These are phyloP conservation scores for Didymellaceae sp. DNA, from an alignment of 2,329 filamentous ascomycete genomes.

Conservation along the genomic window DNA sequence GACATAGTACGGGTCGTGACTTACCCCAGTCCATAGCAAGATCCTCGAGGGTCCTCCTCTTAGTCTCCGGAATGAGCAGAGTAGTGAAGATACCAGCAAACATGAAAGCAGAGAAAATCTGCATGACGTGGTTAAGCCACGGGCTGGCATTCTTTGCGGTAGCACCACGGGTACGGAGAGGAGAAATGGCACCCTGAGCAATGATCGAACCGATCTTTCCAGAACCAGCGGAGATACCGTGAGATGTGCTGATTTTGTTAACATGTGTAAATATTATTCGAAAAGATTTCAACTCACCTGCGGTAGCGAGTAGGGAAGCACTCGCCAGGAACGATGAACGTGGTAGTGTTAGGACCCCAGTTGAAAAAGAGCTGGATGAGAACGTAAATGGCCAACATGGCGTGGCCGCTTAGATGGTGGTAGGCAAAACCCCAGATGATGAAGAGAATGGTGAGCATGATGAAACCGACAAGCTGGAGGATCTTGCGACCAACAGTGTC, in stretches of 20 bases:
- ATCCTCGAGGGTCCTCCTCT: constrained; percentile 75
- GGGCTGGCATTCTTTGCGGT: constrained; percentile 55
- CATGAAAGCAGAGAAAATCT: constrained; percentile 84
- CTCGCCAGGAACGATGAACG: constrained; percentile 60
- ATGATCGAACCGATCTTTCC: constrained; percentile 59
- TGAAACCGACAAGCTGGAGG: constrained; percentile 44
- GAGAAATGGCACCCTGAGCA: constrained; percentile 56
- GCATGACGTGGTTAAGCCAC: constrained; percentile 75
- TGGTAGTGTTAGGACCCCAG: constrained; percentile 57
- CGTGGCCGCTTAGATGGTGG: constrained; percentile 45
- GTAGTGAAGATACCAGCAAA: constrained; percentile 71
- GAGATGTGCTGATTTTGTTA: no score
- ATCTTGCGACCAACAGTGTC: constrained; percentile 69
- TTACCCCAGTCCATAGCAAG: constrained; percentile 56
- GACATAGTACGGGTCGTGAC: background rate
- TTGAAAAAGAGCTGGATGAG: constrained; percentile 61
- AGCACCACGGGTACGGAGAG: constrained; percentile 61
- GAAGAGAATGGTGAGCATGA: constrained; percentile 44
- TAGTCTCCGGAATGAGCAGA: constrained; percentile 77
- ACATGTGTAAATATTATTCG: no score
- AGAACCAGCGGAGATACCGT: constrained; percentile 57
- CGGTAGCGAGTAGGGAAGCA: constrained; percentile 59
- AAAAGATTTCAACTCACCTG: no score
- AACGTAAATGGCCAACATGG: constrained; percentile 56
- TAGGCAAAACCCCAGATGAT: constrained; percentile 47